phyloP scores from a whole-genome alignment of 495 filamentous ascomycete species.

The Podospora pseudocomata region DNA sequence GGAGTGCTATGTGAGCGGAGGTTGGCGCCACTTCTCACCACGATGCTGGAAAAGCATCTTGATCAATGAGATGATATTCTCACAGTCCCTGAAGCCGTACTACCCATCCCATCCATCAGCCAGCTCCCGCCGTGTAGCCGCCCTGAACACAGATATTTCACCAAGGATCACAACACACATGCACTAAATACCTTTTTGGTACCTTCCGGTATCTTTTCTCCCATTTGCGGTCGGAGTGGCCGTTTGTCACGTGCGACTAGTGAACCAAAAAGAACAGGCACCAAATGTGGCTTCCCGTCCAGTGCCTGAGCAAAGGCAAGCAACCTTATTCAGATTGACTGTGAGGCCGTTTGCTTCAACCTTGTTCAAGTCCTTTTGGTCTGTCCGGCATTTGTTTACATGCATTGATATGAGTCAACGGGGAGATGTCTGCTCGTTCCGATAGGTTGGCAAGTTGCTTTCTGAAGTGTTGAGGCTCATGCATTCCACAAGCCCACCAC shows the following conservation, averaged over 20 bases:
- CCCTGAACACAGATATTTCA: neutral
- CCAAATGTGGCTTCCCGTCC: neutral
- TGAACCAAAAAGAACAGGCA: neutral
- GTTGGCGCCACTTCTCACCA: neutral
- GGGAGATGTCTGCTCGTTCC: neutral
- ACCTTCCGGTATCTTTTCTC: neutral
- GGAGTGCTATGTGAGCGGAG: neutral
- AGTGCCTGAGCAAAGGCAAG: slow-evolving; percentile 9
- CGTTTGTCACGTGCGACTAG: neutral
- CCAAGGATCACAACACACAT: neutral
- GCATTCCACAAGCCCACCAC: neutral
- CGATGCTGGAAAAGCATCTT: no score
- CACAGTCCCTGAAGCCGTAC: no score
- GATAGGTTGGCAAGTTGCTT: neutral
- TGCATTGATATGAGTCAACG: neutral
- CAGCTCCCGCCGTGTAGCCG: neutral
- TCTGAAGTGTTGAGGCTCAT: neutral
- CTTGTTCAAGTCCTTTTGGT: neutral
- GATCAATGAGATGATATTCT: no score
- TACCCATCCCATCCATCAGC: neutral
- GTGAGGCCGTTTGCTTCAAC: slow-evolving; percentile 15
- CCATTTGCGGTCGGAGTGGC: neutral
- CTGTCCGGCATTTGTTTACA: neutral
- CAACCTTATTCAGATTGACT: slow-evolving; percentile 21
- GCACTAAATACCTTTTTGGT: neutral